Base-by-base conservation (phyloP, 306 rosid genomes). In the Argentina anserina region DNA sequence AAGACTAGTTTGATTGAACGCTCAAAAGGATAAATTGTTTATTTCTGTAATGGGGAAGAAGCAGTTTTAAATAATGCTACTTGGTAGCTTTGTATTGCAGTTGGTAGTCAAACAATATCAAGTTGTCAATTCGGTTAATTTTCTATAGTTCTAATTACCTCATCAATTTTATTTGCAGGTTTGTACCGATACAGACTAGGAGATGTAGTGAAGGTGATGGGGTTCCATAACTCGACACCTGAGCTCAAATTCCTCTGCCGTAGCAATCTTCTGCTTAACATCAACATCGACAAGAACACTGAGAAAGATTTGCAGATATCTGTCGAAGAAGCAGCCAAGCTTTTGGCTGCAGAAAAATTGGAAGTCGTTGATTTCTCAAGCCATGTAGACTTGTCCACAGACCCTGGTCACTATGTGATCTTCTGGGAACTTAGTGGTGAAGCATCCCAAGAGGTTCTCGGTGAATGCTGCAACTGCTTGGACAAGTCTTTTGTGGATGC, bases 251-350 rank as follows among this genome's bases (percentile, higher is more conserved):
- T 91, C 59, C 66, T 88, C 9, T 67, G 97, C 26, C 55, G 99
- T 33, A 83, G 87, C 49, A 82, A 82, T 66, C 93, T 95, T 58
- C 81, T 95, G 45, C 96, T 90, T 1, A 88, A 67, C 2, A 77
- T 95, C 37, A 86, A 90, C 85, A 95, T 90, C 0, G 99, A 95
- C 88, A 95, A 95, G 88, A 92, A 84, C 86, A 91, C 96, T 0
- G 99, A 95, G 80, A 84, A 60, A 28, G 99, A 95, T 80, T 67
- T 95, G 14, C 99, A 88, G 34, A 20, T 84, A 37, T 73, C 97
- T 2, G 97, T 95, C 50, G 99, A 88, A 70, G 75, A 81, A 59
- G 96, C 96, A 5, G 82, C 84, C 0, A 81, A 78, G 56, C 26
- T 84, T 6, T 67, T 91, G 46, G 88, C 90, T 2, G 92, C 69